Conservation (phyloP, 768 basidiomycete species). For the Kwoniella bestiolae region DNA sequence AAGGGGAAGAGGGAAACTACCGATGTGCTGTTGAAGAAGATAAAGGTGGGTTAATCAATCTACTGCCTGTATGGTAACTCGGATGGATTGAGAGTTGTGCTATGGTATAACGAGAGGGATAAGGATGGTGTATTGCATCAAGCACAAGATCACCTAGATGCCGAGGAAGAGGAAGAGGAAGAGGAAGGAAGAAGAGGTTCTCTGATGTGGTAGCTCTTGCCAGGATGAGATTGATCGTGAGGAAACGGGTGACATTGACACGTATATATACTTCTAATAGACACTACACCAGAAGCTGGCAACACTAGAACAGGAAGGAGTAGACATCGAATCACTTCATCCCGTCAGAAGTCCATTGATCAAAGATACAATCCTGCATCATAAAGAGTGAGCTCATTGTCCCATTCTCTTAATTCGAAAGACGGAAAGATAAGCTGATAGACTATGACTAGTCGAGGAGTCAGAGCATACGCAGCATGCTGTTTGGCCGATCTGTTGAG, state of each 20-base stretch:
- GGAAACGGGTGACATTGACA: not conserved
- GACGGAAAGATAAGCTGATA: constrained; percentile 18
- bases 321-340: constrained; percentile 74
- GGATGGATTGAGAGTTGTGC: no score
- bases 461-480: constrained; percentile 92
- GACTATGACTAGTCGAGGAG: constrained; percentile 64
- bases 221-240: no score
- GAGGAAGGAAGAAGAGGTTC: not conserved
- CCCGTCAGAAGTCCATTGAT: constrained; percentile 78
- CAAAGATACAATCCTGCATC: constrained; percentile 76
- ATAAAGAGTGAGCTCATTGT: constrained; percentile 70
- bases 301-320: constrained; percentile 81
- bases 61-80: not conserved
- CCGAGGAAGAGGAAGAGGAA: no score
- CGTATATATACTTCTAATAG: constrained; percentile 30
- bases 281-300: constrained; percentile 63
- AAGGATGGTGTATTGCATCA: no score
- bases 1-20: constrained; percentile 69
- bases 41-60: constrained; percentile 62
- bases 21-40: constrained; percentile 81
- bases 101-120: no score
- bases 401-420: no score
- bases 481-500: constrained; percentile 92
- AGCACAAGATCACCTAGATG: no score
- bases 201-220: no score